Evolutionary conservation across 495 filamentous ascomycete genomes (phyloP).

Genomic region (Trichoderma virens): DNA sequence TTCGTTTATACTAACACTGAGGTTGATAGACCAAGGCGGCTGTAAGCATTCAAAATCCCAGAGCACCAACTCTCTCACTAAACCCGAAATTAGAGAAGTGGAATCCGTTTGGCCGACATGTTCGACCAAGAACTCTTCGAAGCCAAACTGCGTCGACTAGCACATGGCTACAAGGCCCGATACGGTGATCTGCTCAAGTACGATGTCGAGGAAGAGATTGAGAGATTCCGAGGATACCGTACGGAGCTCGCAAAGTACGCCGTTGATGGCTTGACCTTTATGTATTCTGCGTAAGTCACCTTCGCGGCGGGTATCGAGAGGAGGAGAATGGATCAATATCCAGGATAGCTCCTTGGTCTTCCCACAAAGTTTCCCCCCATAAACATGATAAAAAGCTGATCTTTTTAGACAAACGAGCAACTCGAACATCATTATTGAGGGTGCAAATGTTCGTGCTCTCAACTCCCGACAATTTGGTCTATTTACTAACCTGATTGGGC

Average conservation of each 20-base stretch:
- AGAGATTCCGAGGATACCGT: conserved; percentile 55
- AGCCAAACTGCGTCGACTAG: conserved; percentile 59
- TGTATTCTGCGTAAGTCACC: no score
- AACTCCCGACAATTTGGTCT: background rate
- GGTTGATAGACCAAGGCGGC: no score
- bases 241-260: conserved; percentile 57
- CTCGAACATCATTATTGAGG: conserved; percentile 67
- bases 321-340: no score
- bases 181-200: conserved; percentile 71
- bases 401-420: conserved; percentile 20
- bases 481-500: background rate
- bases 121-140: conserved; percentile 64
- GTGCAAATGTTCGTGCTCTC: conserved; percentile 47
- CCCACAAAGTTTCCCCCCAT: no score
- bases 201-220: conserved; percentile 74
- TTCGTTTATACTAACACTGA: no score
- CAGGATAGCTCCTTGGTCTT: no score
- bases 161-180: conserved; percentile 57
- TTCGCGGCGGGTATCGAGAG: conserved; percentile 45
- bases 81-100: conserved; percentile 59
- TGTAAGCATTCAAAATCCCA: no score
- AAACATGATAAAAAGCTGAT: no score
- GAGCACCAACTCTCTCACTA: no score
- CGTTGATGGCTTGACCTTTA: conserved; percentile 58
- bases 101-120: conserved; percentile 68